A percentile compares a stretch with the other conserved stretches of the same genome.
phyloP scores from a whole-genome alignment of 2,329 filamentous ascomycete genomes.

The Xylaria sp. region DNA sequence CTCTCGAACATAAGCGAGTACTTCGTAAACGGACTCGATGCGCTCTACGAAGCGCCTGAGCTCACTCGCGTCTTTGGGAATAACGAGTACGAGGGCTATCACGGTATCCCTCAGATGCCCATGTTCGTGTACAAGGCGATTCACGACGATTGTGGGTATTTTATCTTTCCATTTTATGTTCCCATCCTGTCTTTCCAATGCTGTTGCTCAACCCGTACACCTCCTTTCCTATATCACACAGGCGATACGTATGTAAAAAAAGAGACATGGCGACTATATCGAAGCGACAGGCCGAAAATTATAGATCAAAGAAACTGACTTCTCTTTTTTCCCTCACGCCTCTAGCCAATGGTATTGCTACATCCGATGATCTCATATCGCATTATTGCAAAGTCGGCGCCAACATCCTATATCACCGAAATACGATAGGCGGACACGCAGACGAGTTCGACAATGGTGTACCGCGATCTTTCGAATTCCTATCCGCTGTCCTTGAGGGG shows the following conservation, averaged over 20 bases:
- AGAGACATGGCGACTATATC: neutral
- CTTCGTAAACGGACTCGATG: slow-evolving; percentile 17
- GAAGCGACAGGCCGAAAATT: neutral
- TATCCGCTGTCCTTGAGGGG: slow-evolving; percentile 15
- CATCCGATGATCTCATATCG: slow-evolving; percentile 21
- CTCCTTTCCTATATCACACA: neutral
- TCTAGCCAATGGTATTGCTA: slow-evolving; percentile 15
- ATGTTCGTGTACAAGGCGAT: slow-evolving; percentile 28
- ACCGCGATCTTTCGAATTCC: slow-evolving; percentile 13
- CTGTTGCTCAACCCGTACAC: neutral
- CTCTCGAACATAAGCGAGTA: slow-evolving; percentile 15
- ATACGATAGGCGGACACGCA: slow-evolving; percentile 20
- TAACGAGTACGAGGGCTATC: slow-evolving; percentile 16
- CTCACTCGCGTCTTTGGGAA: slow-evolving; percentile 13
- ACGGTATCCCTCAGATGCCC: slow-evolving; percentile 26
- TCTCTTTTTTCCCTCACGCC: neutral
- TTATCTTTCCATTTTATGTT: neutral
- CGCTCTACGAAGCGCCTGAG: slow-evolving; percentile 1
- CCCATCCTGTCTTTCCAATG: neutral
- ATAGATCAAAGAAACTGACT: slow-evolving; percentile 4
- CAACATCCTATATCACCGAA: slow-evolving; percentile 24
- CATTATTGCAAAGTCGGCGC: slow-evolving; percentile 22
- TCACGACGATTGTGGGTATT: slow-evolving; percentile 19
- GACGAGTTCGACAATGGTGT: slow-evolving; percentile 15
- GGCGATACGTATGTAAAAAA: neutral